phyloP scores from a whole-genome alignment of 2,329 filamentous ascomycete genomes.

The Trichophyton verrucosum region DNA sequence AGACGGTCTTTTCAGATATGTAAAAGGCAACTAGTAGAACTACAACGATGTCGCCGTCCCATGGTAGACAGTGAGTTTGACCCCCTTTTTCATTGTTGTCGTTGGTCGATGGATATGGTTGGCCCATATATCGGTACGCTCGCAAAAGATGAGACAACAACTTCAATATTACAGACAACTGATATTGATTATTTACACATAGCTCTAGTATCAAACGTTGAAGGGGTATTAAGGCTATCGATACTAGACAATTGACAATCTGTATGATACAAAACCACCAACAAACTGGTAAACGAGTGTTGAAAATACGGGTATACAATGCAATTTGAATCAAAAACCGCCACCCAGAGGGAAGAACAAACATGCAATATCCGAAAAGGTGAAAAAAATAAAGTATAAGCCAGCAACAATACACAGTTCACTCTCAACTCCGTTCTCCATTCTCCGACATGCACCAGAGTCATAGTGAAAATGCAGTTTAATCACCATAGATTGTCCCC shows the following conservation, averaged over 20 bases:
- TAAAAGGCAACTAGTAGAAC: not conserved
- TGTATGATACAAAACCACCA: not conserved
- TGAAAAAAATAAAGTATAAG: not conserved
- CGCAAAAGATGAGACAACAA: no score
- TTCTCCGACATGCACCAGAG: not conserved
- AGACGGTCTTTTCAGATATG: not conserved
- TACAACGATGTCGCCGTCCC: not conserved
- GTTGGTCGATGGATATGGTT: not conserved
- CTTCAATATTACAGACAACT: not conserved
- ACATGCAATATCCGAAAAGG: not conserved
- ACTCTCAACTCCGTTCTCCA: not conserved
- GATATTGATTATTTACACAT: not conserved
- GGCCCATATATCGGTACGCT: not conserved
- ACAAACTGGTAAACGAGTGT: not conserved
- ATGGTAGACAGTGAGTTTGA: not conserved
- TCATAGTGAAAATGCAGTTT: not conserved
- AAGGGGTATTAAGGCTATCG: not conserved
- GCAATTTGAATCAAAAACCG: not conserved
- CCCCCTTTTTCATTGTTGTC: not conserved
- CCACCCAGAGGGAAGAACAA: not conserved
- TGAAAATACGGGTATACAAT: not conserved
- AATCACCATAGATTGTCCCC: slow-evolving; percentile 3
- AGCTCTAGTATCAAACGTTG: not conserved
- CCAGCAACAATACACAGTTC: not conserved
- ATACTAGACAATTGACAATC: not conserved